These are phyloP conservation scores for Fusarium musae DNA, from an alignment of 2,329 filamentous ascomycete species.

Conservation along the genomic window DNA sequence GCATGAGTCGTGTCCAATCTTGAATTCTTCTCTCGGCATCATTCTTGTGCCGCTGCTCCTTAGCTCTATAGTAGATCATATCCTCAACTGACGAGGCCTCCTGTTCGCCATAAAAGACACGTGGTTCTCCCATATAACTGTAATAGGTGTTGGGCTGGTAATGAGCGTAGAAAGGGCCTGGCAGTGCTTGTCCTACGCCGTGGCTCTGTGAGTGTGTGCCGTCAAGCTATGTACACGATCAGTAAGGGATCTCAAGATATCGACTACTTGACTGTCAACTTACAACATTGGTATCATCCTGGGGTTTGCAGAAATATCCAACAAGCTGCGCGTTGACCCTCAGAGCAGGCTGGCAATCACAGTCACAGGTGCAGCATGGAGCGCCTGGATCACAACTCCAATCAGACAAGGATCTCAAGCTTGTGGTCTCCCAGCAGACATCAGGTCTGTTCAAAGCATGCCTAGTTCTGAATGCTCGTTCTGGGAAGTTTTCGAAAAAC, in stretches of 20 bases:
- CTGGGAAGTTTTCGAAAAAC: neutral
- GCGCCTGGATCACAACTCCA: conserved; percentile 6
- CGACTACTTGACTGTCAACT: neutral
- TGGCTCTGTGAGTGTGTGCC: neutral
- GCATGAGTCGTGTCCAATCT: conserved; percentile 32
- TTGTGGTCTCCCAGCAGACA: conserved; percentile 12
- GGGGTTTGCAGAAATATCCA: neutral
- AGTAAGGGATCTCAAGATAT: neutral
- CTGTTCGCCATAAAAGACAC: neutral
- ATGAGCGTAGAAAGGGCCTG: neutral
- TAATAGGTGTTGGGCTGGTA: neutral
- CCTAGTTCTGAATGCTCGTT: neutral
- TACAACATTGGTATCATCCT: conserved; percentile 3
- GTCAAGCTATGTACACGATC: conserved; percentile 1
- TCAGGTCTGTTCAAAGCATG: neutral
- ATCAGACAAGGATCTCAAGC: conserved; percentile 7
- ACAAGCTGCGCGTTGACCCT: neutral
- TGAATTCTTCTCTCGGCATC: conserved; percentile 24
- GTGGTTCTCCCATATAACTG: neutral
- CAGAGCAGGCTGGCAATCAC: neutral
- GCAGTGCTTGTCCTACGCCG: neutral
- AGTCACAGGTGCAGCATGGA: conserved; percentile 22
- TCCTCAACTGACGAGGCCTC: conserved; percentile 10
- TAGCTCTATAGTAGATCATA: conserved; percentile 11
- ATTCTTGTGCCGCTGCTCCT: conserved; percentile 15